Percentiles rank a stretch among this genome's conserved stretches.
These are phyloP conservation scores for Bryum argenteum DNA, from an alignment of 225 moss, liverwort and hornwort species.

Conservation along the genomic window DNA sequence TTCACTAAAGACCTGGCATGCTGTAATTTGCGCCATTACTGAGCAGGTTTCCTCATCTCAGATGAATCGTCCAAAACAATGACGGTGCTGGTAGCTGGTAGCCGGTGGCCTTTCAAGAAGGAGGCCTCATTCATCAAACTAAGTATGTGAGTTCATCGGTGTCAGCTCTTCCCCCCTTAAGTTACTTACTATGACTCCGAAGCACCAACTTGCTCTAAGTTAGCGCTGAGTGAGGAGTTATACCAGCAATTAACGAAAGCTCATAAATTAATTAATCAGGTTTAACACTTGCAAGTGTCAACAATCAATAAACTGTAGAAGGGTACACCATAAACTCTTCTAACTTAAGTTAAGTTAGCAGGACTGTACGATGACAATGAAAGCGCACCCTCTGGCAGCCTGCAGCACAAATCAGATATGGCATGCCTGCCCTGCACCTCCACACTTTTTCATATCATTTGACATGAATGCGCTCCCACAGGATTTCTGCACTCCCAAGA, in stretches of 20 bases:
- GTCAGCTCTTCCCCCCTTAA: too few species aligned
- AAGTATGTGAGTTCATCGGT: too few species aligned
- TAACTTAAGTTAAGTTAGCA: not conserved
- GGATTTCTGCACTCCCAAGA: not conserved
- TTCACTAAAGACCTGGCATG: too few species aligned
- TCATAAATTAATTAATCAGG: not conserved
- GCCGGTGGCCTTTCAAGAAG: too few species aligned
- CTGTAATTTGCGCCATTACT: too few species aligned
- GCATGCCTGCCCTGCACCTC: not conserved
- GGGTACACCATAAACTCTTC: too few species aligned
- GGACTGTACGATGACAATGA: conserved; percentile 6
- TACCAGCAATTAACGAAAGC: not conserved
- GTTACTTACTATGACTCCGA: not conserved
- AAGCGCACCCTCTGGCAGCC: conserved; percentile 13
- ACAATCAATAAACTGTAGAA: not conserved
- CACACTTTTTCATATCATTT: conserved; percentile 15
- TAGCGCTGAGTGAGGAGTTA: too few species aligned
- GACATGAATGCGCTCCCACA: conserved; percentile 21
- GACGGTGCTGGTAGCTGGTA: too few species aligned
- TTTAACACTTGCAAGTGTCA: conserved; percentile 4
- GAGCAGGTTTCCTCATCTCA: too few species aligned
- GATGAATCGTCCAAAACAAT: too few species aligned
- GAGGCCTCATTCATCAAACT: too few species aligned
- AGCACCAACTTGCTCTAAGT: not conserved
- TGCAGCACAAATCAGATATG: conserved; percentile 24